Percentiles rank a stretch among this genome's conserved stretches.
These are phyloP conservation scores for Stipa capillata DNA, from an alignment of 176 grass and related monocot species.

Conservation along the genomic window DNA sequence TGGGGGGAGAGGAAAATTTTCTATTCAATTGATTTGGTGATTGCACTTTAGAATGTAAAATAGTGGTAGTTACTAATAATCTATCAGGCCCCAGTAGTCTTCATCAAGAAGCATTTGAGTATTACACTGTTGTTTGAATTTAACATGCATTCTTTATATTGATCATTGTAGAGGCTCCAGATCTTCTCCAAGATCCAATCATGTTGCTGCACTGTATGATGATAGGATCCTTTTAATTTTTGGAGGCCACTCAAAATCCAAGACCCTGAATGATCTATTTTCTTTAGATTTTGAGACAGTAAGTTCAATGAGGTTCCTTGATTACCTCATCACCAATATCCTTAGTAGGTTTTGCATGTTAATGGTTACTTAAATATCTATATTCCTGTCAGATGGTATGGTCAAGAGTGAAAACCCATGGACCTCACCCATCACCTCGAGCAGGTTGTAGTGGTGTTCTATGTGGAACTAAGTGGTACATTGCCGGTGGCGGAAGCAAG, in stretches of 20 bases:
- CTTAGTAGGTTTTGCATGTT: not conserved
- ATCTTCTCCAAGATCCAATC: constrained; percentile 86
- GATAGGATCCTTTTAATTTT: constrained; percentile 82
- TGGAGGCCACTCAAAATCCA: constrained; percentile 95
- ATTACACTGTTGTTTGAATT: not conserved
- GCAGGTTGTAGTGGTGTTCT: constrained; percentile 84
- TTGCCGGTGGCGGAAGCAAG: constrained; percentile 90
- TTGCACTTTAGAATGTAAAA: not conserved
- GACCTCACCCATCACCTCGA: constrained; percentile 71
- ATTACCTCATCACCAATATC: not conserved
- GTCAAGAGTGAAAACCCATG: constrained; percentile 79
- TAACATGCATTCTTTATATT: not conserved
- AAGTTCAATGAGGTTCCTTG: constrained; percentile 27
- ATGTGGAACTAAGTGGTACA: constrained; percentile 97
- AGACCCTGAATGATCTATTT: constrained; percentile 86
- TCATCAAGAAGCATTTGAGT: not conserved
- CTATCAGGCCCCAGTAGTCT: not conserved
- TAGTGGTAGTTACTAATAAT: not conserved
- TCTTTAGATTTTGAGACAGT: constrained; percentile 97
- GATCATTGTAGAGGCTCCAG: constrained; percentile 65
- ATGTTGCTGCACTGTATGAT: constrained; percentile 72
- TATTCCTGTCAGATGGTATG: constrained; percentile 78
- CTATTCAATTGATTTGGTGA: not conserved
- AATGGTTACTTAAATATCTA: not conserved
- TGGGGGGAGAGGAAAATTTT: not conserved